Conservation (phyloP, 2,329 filamentous ascomycete species). For the Colletotrichum sp. region DNA sequence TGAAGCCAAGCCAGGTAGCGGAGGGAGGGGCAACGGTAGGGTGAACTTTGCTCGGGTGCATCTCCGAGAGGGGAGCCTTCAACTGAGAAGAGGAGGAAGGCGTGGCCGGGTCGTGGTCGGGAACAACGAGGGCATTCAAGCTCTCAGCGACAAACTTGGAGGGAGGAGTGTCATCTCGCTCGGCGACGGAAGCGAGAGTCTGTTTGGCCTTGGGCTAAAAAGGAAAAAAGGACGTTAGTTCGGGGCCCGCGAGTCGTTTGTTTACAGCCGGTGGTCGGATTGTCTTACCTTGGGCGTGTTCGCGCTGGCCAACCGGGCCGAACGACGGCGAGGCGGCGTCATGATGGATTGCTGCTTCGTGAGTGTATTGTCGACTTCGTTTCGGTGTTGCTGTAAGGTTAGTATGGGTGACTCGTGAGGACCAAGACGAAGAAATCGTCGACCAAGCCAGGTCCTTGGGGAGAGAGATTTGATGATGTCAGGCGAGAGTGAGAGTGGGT, state of each 20-base stretch:
- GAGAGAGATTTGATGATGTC: constrained; percentile 17
- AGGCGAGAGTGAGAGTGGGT: constrained; percentile 8
- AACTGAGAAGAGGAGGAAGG: constrained; percentile 69
- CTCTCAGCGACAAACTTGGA: constrained; percentile 30
- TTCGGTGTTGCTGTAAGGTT: background rate
- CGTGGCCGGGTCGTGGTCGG: constrained; percentile 46
- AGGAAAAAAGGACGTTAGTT: constrained; percentile 10
- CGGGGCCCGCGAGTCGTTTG: background rate
- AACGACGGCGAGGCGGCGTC: constrained; percentile 47
- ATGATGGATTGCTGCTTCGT: constrained; percentile 29
- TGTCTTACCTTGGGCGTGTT: constrained; percentile 36
- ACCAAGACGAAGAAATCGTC: background rate
- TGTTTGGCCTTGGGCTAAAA: constrained; percentile 30
- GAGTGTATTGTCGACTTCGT: background rate
- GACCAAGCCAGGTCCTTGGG: background rate
- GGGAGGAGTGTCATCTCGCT: constrained; percentile 42
- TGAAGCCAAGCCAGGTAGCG: constrained; percentile 81
- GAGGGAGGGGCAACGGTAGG: constrained; percentile 79
- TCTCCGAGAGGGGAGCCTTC: constrained; percentile 77
- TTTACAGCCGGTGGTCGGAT: constrained; percentile 19
- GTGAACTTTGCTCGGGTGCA: constrained; percentile 88
- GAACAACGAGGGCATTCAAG: constrained; percentile 35
- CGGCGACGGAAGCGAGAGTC: constrained; percentile 46
- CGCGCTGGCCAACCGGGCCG: constrained; percentile 44
- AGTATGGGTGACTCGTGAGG: background rate